These are phyloP conservation scores for Solioccasus polychromus DNA, from an alignment of 768 basidiomycete species.

Conservation along the genomic window DNA sequence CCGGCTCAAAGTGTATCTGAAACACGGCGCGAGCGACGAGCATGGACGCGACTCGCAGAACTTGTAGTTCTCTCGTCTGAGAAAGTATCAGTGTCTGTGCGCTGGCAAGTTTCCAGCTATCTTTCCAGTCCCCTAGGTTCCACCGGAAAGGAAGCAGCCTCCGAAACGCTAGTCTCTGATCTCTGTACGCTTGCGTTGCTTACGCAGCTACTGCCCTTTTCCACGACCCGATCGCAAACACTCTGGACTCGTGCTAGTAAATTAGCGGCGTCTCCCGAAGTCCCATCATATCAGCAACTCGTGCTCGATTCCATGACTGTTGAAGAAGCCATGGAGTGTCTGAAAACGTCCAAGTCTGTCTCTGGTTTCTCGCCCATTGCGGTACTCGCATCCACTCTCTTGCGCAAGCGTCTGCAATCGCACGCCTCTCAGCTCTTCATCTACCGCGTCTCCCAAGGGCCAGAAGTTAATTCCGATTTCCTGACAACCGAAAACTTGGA, in stretches of 20 bases:
- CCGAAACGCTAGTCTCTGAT: slow-evolving; percentile 43
- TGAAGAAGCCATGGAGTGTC: slow-evolving; percentile 48
- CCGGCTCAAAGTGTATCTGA: neutral
- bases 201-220: slow-evolving; percentile 38
- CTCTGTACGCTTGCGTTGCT: slow-evolving; percentile 58
- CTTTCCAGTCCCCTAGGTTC: slow-evolving; percentile 34
- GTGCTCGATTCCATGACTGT: slow-evolving; percentile 52
- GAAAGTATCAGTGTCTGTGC: slow-evolving; percentile 32
- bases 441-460: slow-evolving; percentile 33
- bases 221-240: slow-evolving; percentile 40
- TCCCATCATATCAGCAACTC: slow-evolving; percentile 49
- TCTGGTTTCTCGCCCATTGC: slow-evolving; percentile 39
- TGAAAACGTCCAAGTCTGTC: slow-evolving; percentile 22
- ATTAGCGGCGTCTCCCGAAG: slow-evolving; percentile 23
- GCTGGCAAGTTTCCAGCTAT: slow-evolving; percentile 54
- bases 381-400: slow-evolving; percentile 47
- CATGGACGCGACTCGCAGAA: slow-evolving; percentile 53
- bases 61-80: slow-evolving; percentile 36
- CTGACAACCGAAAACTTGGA: slow-evolving; percentile 25
- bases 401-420: slow-evolving; percentile 49
- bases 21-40: slow-evolving; percentile 41
- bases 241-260: slow-evolving; percentile 41
- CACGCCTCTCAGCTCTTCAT: slow-evolving; percentile 59
- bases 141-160: slow-evolving; percentile 7
- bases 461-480: slow-evolving; percentile 14